Evolutionary conservation across 306 rosid species (phyloP).

Genomic region (Cucurbita pepo): DNA sequence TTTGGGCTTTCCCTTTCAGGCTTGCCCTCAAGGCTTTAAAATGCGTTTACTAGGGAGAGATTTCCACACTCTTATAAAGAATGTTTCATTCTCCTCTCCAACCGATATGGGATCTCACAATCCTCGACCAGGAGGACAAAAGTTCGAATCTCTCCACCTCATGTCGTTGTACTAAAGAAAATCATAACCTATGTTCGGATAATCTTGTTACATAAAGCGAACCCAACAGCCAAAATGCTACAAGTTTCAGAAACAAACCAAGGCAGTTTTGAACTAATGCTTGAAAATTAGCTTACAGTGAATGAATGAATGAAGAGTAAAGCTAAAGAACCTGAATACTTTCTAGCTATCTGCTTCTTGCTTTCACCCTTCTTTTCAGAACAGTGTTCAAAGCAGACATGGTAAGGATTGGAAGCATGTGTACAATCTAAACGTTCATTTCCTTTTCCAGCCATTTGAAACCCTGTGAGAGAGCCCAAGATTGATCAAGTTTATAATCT

Average conservation of each 20-base stretch:
- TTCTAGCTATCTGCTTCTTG: conserved; percentile 21
- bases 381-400: conserved; percentile 76
- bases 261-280: neutral
- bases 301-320: neutral
- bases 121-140: no score
- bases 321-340: neutral
- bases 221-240: neutral
- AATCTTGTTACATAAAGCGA: neutral
- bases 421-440: conserved; percentile 73
- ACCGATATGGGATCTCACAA: no score
- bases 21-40: no score
- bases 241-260: neutral
- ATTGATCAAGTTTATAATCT: neutral
- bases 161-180: neutral
- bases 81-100: no score
- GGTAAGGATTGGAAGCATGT: conserved; percentile 65
- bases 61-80: no score
- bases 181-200: neutral
- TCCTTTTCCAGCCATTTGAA: conserved; percentile 50
- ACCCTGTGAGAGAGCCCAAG: neutral
- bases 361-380: conserved; percentile 53
- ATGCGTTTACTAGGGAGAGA: no score
- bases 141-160: neutral
- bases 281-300: neutral
- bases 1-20: no score